phyloP scores from a whole-genome alignment of 768 basidiomycete genomes.

The Pleurotus eryngii region DNA sequence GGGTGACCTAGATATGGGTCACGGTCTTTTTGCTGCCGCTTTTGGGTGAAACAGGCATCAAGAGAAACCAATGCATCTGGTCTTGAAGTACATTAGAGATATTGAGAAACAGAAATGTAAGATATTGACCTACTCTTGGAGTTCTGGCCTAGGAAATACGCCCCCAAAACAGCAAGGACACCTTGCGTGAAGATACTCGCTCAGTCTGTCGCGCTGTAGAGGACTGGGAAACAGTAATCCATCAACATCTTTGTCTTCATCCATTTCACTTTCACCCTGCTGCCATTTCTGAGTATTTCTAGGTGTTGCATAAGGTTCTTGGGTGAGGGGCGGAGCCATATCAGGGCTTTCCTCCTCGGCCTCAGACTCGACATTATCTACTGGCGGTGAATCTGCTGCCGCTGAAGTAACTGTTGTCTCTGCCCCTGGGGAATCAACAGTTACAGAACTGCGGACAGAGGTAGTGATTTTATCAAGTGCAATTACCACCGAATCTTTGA shows the following conservation, averaged over 20 bases:
- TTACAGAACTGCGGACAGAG: not conserved
- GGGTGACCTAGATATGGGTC: slow-evolving; percentile 19
- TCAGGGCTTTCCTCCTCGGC: not conserved
- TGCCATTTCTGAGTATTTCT: too few species aligned
- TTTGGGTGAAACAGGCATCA: slow-evolving; percentile 33
- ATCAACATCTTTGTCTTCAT: not conserved
- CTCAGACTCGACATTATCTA: not conserved
- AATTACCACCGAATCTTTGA: slow-evolving; percentile 11
- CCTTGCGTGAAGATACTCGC: not conserved
- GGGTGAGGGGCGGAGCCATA: not conserved
- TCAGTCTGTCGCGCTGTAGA: not conserved
- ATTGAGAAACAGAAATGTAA: not conserved
- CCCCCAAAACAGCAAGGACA: not conserved
- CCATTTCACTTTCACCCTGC: too few species aligned
- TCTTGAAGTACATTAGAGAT: slow-evolving; percentile 7
- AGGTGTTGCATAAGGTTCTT: not conserved
- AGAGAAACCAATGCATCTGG: slow-evolving; percentile 26
- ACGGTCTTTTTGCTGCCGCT: slow-evolving; percentile 14
- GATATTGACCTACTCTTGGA: not conserved
- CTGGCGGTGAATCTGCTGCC: too few species aligned
- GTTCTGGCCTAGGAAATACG: not conserved
- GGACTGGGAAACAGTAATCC: not conserved
- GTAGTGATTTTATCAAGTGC: slow-evolving; percentile 10
- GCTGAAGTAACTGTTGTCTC: too few species aligned
- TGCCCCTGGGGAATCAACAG: too few species aligned